Conservation (phyloP, 345 rosid species). For the Euclidium syriacum region DNA sequence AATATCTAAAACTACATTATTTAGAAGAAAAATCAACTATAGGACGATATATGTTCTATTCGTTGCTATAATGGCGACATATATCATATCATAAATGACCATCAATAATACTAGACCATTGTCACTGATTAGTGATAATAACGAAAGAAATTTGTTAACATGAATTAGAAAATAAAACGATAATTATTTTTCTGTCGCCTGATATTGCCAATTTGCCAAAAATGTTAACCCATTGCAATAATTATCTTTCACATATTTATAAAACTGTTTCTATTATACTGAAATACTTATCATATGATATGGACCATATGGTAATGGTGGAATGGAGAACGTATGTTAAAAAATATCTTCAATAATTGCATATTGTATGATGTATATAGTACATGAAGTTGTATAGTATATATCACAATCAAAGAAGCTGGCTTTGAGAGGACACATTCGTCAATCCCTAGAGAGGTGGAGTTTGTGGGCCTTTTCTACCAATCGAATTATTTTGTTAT, state of each 20-base stretch:
- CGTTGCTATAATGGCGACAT: not conserved
- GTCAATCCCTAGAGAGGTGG: conserved; percentile 25
- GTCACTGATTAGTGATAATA: not conserved
- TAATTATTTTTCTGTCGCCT: not conserved
- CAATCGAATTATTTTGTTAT: conserved; percentile 4
- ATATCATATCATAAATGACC: no score
- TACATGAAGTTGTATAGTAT: conserved; percentile 27
- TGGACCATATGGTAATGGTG: no score
- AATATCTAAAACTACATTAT: no score
- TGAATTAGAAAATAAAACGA: not conserved
- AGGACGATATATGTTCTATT: not conserved
- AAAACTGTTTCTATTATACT: not conserved
- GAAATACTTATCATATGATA: not conserved
- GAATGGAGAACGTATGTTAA: no score
- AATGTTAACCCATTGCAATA: not conserved
- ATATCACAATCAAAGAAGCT: conserved; percentile 34
- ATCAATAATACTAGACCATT: not conserved
- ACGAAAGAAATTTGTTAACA: not conserved
- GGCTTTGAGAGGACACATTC: conserved; percentile 25
- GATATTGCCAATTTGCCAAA: not conserved
- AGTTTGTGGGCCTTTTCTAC: not conserved
- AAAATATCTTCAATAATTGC: not conserved
- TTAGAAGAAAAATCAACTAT: no score
- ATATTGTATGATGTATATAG: not conserved
- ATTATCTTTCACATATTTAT: not conserved